Evolutionary conservation across 1,284 basidiomycete species (phyloP), one percentile per base, ranked within the genome.

Genomic region (Ganoderma resinaceum): DNA sequence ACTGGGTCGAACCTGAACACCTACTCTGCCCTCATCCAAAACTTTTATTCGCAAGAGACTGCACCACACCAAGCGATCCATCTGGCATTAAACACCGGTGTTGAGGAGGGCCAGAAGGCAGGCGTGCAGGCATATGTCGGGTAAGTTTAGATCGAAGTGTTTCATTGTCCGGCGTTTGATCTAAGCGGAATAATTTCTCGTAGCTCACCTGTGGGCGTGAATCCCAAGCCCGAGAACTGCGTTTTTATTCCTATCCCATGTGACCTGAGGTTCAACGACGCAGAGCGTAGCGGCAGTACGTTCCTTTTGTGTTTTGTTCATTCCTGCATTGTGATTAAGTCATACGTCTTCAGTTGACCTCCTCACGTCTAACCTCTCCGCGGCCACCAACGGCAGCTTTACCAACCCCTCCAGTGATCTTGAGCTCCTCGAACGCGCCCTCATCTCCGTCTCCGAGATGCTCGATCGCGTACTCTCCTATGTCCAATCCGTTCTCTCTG

Each of bases 21-120:
- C 18, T 97, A 97, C 85, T 97, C 96, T 57, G 96, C 98, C 26
- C 87, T 99, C 73, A 98, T 99, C 78, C 98, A 99, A 87, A 97
- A 98, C 82, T 98, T 98, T 83, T 99, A 98, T 82, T 91, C 95
- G 49, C 90, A 94, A 86, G 96, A 99, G 82, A 96, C 95, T 2
- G 85, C 89, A 0, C 94, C 95, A 5, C 89, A 94, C 80, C 94
- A 93, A 68, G 96, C 98, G 5, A 89, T 99, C 57, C 97, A 99
- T 81, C 85, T 99, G 63, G 94, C 96, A 14, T 85, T 99, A 58
- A 96, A 98, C 82, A 97, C 97, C 16, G 92, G 93, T 33, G 86
- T 90, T 23, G 89, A 91, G 69, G 85, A 88, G 67, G 91, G 89
- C 26, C 83, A 90, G 67, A 87, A 91, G 67, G 88, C 95, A 33